phyloP scores from a whole-genome alignment of 192 early-diverging fungal genomes.

The Linnemannia zychae region DNA sequence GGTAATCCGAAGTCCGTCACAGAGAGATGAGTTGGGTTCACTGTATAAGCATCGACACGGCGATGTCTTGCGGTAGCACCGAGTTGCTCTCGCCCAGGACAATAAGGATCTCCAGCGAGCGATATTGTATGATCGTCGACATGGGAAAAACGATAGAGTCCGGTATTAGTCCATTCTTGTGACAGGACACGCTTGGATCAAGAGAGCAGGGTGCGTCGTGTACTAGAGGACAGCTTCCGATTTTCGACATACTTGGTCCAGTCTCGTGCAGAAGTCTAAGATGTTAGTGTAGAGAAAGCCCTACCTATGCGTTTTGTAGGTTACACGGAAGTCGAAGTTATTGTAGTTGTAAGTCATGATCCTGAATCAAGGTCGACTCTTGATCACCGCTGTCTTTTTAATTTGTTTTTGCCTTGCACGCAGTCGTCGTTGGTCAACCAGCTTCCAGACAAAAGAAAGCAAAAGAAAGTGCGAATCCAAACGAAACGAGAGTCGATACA shows the following conservation, averaged over 20 bases:
- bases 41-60: background rate
- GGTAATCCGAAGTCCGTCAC: background rate
- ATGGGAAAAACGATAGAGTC: background rate
- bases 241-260: background rate
- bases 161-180: background rate
- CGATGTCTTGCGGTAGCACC: background rate
- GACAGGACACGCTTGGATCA: background rate
- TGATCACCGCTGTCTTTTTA: too few species aligned
- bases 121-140: background rate
- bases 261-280: background rate
- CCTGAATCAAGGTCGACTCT: background rate
- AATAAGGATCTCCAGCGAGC: background rate
- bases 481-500: background rate
- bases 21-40: background rate
- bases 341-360: background rate
- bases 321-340: background rate
- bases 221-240: background rate
- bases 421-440: background rate
- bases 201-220: background rate
- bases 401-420: background rate
- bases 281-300: background rate
- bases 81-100: background rate
- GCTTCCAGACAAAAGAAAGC: too few species aligned
- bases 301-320: background rate
- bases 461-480: background rate